phyloP scores from a whole-genome alignment of 345 rosid species.

The Lepidium sativum region DNA sequence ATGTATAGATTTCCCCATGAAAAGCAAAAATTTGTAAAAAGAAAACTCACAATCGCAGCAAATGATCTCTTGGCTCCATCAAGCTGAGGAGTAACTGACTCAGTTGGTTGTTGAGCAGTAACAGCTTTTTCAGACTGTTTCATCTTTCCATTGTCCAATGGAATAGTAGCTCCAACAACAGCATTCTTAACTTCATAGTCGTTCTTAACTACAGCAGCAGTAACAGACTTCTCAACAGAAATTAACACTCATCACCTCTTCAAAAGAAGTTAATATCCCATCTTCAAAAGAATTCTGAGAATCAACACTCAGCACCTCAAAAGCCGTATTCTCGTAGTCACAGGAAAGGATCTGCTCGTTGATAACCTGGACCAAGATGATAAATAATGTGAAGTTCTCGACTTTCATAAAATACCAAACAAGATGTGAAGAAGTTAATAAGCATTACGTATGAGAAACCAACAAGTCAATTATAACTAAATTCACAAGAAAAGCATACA shows the following conservation, averaged over 20 bases:
- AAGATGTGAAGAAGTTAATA: neutral
- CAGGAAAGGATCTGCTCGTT: slow-evolving; percentile 3
- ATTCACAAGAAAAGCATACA: neutral
- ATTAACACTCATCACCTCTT: neutral
- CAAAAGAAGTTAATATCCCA: neutral
- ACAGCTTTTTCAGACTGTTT: slow-evolving; percentile 7
- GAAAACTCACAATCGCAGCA: slow-evolving; percentile 63
- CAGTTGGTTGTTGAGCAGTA: slow-evolving; percentile 9
- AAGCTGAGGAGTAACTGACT: slow-evolving; percentile 26
- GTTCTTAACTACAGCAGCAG: neutral
- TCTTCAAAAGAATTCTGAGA: slow-evolving; percentile 11
- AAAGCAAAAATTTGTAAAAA: neutral
- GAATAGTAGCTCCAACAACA: slow-evolving; percentile 1
- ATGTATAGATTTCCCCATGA: neutral
- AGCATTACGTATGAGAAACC: neutral
- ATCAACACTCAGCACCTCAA: slow-evolving; percentile 15
- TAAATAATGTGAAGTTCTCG: neutral
- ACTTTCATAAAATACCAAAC: neutral
- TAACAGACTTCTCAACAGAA: slow-evolving; percentile 1
- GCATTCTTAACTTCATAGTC: too few relatives aligned
- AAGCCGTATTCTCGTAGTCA: slow-evolving; percentile 1
- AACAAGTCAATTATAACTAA: neutral
- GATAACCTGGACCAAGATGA: slow-evolving; percentile 15
- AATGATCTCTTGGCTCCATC: slow-evolving; percentile 70
- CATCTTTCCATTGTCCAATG: slow-evolving; percentile 13